These are phyloP conservation scores for Kuraishia cidri DNA, from an alignment of 805 yeast species.

Conservation along the genomic window DNA sequence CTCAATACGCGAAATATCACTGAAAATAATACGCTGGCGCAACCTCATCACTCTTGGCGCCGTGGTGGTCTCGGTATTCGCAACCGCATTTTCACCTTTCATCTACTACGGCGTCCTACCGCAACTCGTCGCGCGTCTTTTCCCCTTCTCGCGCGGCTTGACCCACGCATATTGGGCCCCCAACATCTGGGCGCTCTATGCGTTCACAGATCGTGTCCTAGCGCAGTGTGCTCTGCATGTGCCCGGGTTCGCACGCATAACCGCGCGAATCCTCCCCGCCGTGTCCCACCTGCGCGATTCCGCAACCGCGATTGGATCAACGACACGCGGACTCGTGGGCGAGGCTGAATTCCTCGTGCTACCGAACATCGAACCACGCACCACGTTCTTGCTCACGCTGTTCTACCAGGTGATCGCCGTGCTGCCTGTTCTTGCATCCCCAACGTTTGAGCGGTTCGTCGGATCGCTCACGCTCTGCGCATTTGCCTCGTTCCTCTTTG, in stretches of 20 bases:
- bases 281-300: slow-evolving; percentile 4
- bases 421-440: slow-evolving; percentile 60
- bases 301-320: slow-evolving; percentile 5
- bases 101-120: slow-evolving; percentile 50
- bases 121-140: slow-evolving; percentile 59
- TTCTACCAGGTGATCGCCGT: slow-evolving; percentile 77
- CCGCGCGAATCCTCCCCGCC: no score
- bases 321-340: slow-evolving; percentile 85
- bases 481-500: slow-evolving; percentile 83
- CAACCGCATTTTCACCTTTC: slow-evolving; percentile 75
- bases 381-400: slow-evolving; percentile 73
- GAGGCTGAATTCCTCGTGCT: slow-evolving; percentile 76
- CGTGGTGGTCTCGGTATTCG: slow-evolving; percentile 53
- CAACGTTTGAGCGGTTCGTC: slow-evolving; percentile 69
- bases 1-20: slow-evolving; percentile 6
- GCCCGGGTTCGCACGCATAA: slow-evolving; percentile 35
- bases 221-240: slow-evolving; percentile 31
- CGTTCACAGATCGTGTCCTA: slow-evolving; percentile 68
- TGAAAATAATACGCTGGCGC: slow-evolving; percentile 37
- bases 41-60: slow-evolving; percentile 54
- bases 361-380: slow-evolving; percentile 71
- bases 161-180: slow-evolving; percentile 99
- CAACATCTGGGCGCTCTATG: slow-evolving; percentile 91
- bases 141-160: slow-evolving; percentile 90
- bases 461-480: slow-evolving; percentile 88